Evolutionary conservation across 495 filamentous ascomycete genomes (phyloP).

Genomic region (Geoglossum glabrum): DNA sequence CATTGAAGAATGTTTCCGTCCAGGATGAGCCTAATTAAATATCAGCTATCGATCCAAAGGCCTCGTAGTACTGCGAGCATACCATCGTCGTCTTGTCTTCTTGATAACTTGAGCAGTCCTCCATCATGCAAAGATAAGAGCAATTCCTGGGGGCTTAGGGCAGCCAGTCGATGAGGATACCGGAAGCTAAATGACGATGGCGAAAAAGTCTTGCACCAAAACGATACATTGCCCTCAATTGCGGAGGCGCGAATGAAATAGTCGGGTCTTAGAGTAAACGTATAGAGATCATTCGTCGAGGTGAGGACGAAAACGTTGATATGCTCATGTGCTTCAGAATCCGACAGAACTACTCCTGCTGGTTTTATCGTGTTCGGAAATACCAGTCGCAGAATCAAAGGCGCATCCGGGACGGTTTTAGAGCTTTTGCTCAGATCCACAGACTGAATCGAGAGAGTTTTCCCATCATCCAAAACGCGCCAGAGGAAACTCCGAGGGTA

Average conservation of each 20-base stretch:
- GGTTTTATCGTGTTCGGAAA: slow-evolving; percentile 54
- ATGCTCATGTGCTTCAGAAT: slow-evolving; percentile 55
- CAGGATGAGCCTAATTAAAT: slow-evolving; percentile 34
- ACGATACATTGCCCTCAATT: slow-evolving; percentile 46
- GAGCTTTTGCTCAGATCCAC: slow-evolving; percentile 59
- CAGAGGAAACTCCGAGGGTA: slow-evolving; percentile 77
- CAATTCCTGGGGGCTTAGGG: slow-evolving; percentile 48
- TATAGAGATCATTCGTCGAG: slow-evolving; percentile 53
- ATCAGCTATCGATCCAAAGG: slow-evolving; percentile 1
- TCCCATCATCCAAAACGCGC: slow-evolving; percentile 66
- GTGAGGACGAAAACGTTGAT: slow-evolving; percentile 69
- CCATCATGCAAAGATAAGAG: slow-evolving; percentile 72
- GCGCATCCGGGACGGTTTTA: slow-evolving; percentile 36
- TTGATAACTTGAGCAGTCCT: slow-evolving; percentile 50
- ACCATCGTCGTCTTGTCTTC: slow-evolving; percentile 47
- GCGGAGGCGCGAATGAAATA: slow-evolving; percentile 49
- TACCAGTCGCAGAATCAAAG: slow-evolving; percentile 49
- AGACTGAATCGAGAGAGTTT: slow-evolving; percentile 60
- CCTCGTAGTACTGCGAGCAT: background rate
- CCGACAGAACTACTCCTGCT: slow-evolving; percentile 60
- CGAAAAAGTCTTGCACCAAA: slow-evolving; percentile 55
- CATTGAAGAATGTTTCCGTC: slow-evolving; percentile 61
- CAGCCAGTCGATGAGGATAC: slow-evolving; percentile 60
- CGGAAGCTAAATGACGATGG: slow-evolving; percentile 58
- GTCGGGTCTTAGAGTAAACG: slow-evolving; percentile 56